Base-by-base conservation (phyloP, 805 yeast genomes). In the Wickerhamomyces bovis region DNA sequence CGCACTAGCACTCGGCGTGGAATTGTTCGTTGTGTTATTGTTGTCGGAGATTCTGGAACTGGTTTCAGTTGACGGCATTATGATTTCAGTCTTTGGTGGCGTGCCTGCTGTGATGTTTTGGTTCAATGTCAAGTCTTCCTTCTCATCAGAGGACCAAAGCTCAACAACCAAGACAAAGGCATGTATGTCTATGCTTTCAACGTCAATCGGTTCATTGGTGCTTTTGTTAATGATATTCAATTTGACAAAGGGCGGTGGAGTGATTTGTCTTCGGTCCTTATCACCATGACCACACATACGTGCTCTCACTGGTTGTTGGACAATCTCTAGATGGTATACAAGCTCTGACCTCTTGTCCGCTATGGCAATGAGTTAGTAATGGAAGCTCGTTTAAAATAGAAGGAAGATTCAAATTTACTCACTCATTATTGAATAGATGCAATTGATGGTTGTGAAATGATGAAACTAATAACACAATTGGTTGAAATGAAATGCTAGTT, bases 231-330 rank as follows among this genome's bases (percentile, higher is more conserved):
- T 40, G 4, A 64, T 49, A 1, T 46, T 42, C 5, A 62, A 42
- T 23, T 57, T 52, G 13, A 63, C 52, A 44, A 65, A 63, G 3
- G 67, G 67, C 5, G 67, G 65, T 4, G 68, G 68, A 13, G 65
- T 55, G 8, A 64, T 56, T 36, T 61, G 67, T 39, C 68, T 52
- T 43, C 68, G 55, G 31, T 64, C 69, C 40, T 64, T 66, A 45
- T 71, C 76, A 13, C 75, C 74, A 20, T 71, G 60, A 0, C 76
- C 76, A 52, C 76, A 71, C 75, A 71, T 71, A 26, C 76, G 66
- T 0, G 75, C 75, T 42, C 75, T 56, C 13, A 68, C 61, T 2
- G 76, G 76, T 48, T 71, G 72, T 46, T 71, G 76, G 23, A 57
- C 64, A n/a, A 70, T 67, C 3, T 39, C 22, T 6, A 47, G 33